A percentile compares a stretch with the other conserved stretches of the same genome.
These are phyloP conservation scores for Tanozyma kutaoensis DNA, from an alignment of 805 yeast genomes.

Conservation along the genomic window DNA sequence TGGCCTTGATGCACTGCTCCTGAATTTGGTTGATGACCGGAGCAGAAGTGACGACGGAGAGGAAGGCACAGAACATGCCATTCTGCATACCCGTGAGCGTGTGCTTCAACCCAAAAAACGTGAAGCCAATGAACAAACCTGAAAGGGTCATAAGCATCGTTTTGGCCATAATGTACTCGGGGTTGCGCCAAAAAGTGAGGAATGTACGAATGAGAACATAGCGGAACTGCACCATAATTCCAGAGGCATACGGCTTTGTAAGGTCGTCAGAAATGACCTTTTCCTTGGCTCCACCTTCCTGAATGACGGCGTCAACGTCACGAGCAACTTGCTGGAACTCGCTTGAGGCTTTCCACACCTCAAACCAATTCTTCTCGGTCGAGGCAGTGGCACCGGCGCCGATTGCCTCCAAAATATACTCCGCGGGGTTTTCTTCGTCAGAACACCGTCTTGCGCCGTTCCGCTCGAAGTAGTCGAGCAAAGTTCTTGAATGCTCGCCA, in stretches of 20 bases:
- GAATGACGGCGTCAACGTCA: background rate
- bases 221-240: background rate
- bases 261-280: background rate
- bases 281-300: background rate
- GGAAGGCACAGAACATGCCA: slow-evolving; percentile 17
- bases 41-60: slow-evolving; percentile 44
- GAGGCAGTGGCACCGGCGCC: background rate
- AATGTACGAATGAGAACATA: background rate
- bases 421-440: background rate
- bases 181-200: background rate
- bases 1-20: slow-evolving; percentile 39
- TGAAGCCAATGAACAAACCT: background rate
- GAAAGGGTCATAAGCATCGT: background rate
- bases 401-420: background rate
- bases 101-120: background rate
- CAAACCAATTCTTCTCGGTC: background rate
- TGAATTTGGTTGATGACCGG: slow-evolving; percentile 53
- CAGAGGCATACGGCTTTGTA: background rate
- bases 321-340: background rate
- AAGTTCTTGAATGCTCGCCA: background rate
- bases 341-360: background rate
- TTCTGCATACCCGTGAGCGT: background rate
- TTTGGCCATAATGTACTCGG: slow-evolving; percentile 1
- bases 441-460: background rate
- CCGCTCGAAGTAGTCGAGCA: background rate